Evolutionary conservation across 2,329 filamentous ascomycete species (phyloP).

Genomic region (Aspergillus sp.): DNA sequence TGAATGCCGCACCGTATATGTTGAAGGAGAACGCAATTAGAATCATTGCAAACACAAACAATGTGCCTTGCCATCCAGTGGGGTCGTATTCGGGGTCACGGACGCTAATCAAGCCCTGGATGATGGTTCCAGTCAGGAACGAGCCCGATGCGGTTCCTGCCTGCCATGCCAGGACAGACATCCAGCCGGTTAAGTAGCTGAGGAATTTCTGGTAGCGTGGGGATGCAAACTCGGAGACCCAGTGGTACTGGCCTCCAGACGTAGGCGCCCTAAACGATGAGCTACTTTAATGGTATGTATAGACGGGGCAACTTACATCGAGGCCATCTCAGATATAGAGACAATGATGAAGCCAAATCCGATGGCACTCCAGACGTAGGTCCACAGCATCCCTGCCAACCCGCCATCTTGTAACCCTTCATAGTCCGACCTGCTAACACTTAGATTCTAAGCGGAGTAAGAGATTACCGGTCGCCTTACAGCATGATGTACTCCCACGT

Average conservation of each 20-base stretch:
- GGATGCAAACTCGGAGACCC: constrained; percentile 59
- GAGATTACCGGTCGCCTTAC: constrained; percentile 17
- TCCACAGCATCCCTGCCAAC: constrained; percentile 30
- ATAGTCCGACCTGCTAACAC: constrained; percentile 23
- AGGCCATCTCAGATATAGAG: constrained; percentile 65
- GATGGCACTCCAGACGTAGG: constrained; percentile 55
- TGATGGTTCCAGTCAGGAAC: constrained; percentile 52
- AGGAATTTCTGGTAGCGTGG: constrained; percentile 53
- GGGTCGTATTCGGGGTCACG: constrained; percentile 45
- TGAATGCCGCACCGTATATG: constrained; percentile 31
- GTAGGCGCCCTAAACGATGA: constrained; percentile 51
- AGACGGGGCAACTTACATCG: constrained; percentile 30
- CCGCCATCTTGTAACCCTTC: constrained; percentile 31
- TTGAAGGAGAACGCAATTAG: constrained; percentile 49
- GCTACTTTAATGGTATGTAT: not conserved
- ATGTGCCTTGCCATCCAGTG: constrained; percentile 52
- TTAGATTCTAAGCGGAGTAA: not conserved
- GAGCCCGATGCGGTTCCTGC: constrained; percentile 51
- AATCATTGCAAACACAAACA: constrained; percentile 52
- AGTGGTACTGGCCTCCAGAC: constrained; percentile 61
- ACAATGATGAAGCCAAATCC: constrained; percentile 65
- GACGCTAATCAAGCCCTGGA: constrained; percentile 49
- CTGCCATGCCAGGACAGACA: constrained; percentile 54
- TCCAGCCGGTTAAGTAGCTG: constrained; percentile 58
- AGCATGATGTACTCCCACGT: constrained; percentile 41